Percentiles rank a stretch among this genome's conserved stretches.
Conservation (phyloP, 352 stramenopile species). For the Globisporangium rhizosaccharum region DNA sequence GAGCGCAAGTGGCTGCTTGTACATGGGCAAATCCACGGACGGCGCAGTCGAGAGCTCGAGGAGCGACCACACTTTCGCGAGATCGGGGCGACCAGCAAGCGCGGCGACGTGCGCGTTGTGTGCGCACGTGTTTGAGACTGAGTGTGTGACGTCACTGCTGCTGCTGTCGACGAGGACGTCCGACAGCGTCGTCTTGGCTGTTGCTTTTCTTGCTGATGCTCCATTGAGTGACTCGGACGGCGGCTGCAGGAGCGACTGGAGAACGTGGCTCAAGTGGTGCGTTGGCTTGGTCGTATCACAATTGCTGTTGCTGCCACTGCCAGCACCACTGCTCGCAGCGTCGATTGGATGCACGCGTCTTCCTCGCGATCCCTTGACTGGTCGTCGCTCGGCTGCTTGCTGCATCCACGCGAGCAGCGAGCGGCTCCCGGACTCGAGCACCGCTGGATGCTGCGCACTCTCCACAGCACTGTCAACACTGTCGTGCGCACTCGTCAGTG, state of each 20-base stretch:
- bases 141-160: conserved; percentile 6
- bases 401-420: conserved; percentile 65
- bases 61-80: conserved; percentile 80
- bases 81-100: conserved; percentile 53
- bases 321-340: background rate
- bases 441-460: background rate
- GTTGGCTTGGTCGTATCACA: conserved; percentile 6
- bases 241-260: conserved; percentile 31
- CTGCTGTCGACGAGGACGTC: background rate
- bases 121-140: conserved; percentile 41
- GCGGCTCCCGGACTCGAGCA: conserved; percentile 26
- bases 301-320: background rate
- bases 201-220: conserved; percentile 1
- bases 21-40: conserved; percentile 40
- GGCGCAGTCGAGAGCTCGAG: conserved; percentile 63
- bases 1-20: conserved; percentile 24
- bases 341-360: conserved; percentile 9
- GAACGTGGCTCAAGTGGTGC: conserved; percentile 37
- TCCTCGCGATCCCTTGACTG: background rate
- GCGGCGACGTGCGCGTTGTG: conserved; percentile 52
- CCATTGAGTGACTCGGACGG: background rate
- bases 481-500: background rate
- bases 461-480: background rate
- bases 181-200: background rate
- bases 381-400: conserved; percentile 31